Evolutionary conservation across 2,329 filamentous ascomycete species (phyloP), one percentile per base, ranked within the genome.

Genomic region (Verticillium tricorpus): DNA sequence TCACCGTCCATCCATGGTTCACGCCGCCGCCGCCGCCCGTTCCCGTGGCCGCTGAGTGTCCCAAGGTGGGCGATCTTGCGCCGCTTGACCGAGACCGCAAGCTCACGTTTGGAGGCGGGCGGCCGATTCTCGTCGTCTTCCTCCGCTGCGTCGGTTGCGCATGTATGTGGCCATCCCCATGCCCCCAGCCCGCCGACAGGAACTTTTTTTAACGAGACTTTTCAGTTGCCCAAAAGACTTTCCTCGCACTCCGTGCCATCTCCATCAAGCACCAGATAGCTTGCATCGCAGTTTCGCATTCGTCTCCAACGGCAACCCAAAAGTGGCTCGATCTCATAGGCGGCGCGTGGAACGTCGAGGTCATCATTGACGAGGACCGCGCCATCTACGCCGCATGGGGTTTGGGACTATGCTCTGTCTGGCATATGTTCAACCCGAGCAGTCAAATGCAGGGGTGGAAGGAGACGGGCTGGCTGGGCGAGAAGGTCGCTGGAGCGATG

Each of bases 261-360:
- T 79, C 83, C 14, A 83, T 81, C 71, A 80, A 80, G 58, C 77
- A 84, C 66, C 73, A 74, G 52, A 74, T 87, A 12, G 78, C 77
- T 62, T 87, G 84, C 74, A 76, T 87, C 61, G 84, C 85, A 65
- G 76, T 87, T 58, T 87, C 84, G 28, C 85, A 88, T 73, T 82
- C 85, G 45, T 86, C 84, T 9, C 71, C 76, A 4, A 74, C 78
- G 25, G 84, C 85, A 34, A 87, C 85, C 1, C 72, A 77, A 40
- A 82, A 82, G 65, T 87, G 85, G 85, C 68, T 85, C 56, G 81
- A 83, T 65, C 75, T 85, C 19, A 71, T 87, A 14, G 85, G 85
- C 69, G 84, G 85, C 62, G 75, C 82, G 15, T 85, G 84, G 81
- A 80, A 78, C 69, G 77, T 87, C 34, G 77, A 82, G 64, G 71